Evolutionary conservation across 495 filamentous ascomycete species (phyloP).

Genomic region (Neurospora discreta): DNA sequence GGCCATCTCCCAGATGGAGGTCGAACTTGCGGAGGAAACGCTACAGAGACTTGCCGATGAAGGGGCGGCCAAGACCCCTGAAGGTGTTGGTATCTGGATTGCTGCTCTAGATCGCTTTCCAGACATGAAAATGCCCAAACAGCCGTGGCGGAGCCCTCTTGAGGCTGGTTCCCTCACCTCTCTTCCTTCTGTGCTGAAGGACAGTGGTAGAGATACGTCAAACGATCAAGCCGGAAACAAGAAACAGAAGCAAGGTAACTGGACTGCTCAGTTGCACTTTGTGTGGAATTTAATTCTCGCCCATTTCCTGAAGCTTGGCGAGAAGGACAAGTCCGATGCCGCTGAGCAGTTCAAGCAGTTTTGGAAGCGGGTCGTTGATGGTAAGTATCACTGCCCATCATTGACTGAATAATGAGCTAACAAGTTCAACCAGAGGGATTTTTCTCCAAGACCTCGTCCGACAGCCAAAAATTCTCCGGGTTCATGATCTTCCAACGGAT

Average conservation of each 20-base stretch:
- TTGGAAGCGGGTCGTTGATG: slow-evolving; percentile 83
- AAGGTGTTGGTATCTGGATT: slow-evolving; percentile 86
- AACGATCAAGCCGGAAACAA: slow-evolving; percentile 31
- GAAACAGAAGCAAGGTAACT: slow-evolving; percentile 44
- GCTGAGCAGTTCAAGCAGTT: slow-evolving; percentile 57
- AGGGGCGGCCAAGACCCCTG: slow-evolving; percentile 62
- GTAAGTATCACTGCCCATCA: slow-evolving; percentile 36
- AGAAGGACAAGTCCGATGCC: slow-evolving; percentile 12
- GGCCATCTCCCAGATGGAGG: slow-evolving; percentile 36
- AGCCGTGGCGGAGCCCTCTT: slow-evolving; percentile 73
- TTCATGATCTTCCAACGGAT: slow-evolving; percentile 74
- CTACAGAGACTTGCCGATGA: slow-evolving; percentile 50
- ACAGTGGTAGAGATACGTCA: slow-evolving; percentile 48
- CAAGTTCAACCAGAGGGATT: slow-evolving; percentile 49
- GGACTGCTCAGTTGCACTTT: slow-evolving; percentile 74
- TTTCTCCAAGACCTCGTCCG: slow-evolving; percentile 68
- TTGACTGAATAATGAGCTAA: slow-evolving; percentile 12
- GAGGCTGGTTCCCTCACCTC: slow-evolving; percentile 46
- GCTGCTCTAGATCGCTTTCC: slow-evolving; percentile 52
- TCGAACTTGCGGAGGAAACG: slow-evolving; percentile 45
- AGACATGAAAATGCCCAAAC: slow-evolving; percentile 47
- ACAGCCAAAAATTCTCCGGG: slow-evolving; percentile 82
- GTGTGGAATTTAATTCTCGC: slow-evolving; percentile 72
- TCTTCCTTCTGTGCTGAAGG: slow-evolving; percentile 68
- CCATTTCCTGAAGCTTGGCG: slow-evolving; percentile 30